Conservation (phyloP, 306 rosid genomes). For the Spatholobus suberectus region DNA sequence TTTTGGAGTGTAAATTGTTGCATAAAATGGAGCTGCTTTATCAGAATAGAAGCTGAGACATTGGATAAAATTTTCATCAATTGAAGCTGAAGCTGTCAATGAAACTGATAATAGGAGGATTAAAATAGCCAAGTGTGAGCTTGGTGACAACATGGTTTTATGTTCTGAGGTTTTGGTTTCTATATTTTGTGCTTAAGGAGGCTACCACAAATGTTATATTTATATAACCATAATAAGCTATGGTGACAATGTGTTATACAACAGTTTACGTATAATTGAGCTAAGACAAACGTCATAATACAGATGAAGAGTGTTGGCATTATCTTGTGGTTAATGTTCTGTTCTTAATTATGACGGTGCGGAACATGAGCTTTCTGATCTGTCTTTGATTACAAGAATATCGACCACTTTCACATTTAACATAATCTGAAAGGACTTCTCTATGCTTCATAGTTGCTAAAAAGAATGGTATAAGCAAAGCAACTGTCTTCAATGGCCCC, state of each 20-base stretch:
- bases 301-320: constrained; percentile 41
- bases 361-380: constrained; percentile 4
- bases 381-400: constrained; percentile 48
- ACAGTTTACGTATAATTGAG: constrained; percentile 43
- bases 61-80: constrained; percentile 50
- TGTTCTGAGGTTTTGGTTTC: constrained; percentile 24
- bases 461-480: constrained; percentile 32
- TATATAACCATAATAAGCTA: constrained; percentile 1
- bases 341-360: constrained; percentile 37
- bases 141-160: constrained; percentile 47
- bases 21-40: constrained; percentile 48
- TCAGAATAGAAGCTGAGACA: constrained; percentile 55
- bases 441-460: neutral
- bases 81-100: constrained; percentile 46
- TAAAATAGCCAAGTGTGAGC: constrained; percentile 32
- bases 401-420: constrained; percentile 36
- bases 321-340: constrained; percentile 32
- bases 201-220: neutral
- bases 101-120: constrained; percentile 51
- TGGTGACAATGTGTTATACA: constrained; percentile 10
- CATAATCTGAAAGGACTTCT: neutral
- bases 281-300: constrained; percentile 51
- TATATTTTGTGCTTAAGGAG: constrained; percentile 32
- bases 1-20: constrained; percentile 40
- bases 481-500: constrained; percentile 42